Evolutionary conservation across 306 rosid genomes (phyloP), one percentile per base, ranked within the genome.

Genomic region (Glycine tomentella): DNA sequence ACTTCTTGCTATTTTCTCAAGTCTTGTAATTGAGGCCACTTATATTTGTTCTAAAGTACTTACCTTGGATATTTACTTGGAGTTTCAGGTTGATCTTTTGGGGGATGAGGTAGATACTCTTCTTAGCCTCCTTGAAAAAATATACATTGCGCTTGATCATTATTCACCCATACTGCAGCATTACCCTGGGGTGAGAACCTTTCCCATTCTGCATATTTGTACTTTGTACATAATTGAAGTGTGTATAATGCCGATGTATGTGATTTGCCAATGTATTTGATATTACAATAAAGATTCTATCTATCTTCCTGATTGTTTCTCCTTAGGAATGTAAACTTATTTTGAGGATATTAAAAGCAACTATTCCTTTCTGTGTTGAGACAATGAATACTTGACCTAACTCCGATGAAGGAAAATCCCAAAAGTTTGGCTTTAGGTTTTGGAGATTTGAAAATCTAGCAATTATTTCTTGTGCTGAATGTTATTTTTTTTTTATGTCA

Each of bases 131-230:
- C 88, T 87, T 58, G 88, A 84, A 82, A 75, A 76, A 74, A 84
- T 95, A 84, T 91, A 93, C 76, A 87, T 91, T 33, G 97, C 89
- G 11, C 98, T 95, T 38, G 97, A 95, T 85, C 98, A 92, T 86
- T 95, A 95, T 90, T 91, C 98, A 55, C 98, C 97, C 61, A 88
- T 95, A 72, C 76, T 95, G 90, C 87, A 89, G 82, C 99, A 95
- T 89, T 95, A 95, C 86, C 94, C 97, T 6, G 98, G 99, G 85
- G 99, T 95, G 83, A 90, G 97, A 73, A 63, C 36, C 79, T 59
- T 57, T 40, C 61, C 44, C 61, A 49, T 79, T 74, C 50, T 78
- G 48, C 36, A 20, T 11, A 51, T 34, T 34, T 74, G 69, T 67
- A 40, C 51, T 14, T 45, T 61, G 50, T 68, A 17, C 51, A 71